Evolutionary conservation across 1,139 yeast genomes (phyloP).

Genomic region (Wickerhamomyces sp.): DNA sequence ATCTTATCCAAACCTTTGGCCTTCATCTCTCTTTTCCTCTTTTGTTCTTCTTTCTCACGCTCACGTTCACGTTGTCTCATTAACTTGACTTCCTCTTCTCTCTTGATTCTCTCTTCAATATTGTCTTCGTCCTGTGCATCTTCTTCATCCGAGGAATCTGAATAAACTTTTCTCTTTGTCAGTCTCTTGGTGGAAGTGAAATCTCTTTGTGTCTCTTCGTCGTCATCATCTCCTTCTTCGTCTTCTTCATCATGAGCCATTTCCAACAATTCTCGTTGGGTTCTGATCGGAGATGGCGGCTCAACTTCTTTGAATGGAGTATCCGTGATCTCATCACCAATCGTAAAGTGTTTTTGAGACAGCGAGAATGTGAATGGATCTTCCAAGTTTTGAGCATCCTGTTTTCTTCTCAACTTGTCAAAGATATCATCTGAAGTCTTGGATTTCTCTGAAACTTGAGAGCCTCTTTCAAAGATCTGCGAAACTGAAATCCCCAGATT

Average conservation of each 20-base stretch:
- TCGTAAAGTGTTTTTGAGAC: neutral
- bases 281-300: constrained; percentile 6
- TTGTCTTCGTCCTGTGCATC: constrained; percentile 15
- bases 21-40: constrained; percentile 33
- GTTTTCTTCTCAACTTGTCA: constrained; percentile 11
- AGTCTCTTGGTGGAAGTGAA: constrained; percentile 4
- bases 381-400: constrained; percentile 8
- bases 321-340: constrained; percentile 3
- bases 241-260: constrained; percentile 3
- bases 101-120: constrained; percentile 13
- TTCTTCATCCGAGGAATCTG: constrained; percentile 5
- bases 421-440: constrained; percentile 12
- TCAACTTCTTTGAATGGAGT: constrained; percentile 11
- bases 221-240: constrained; percentile 13
- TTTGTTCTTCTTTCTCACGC: constrained; percentile 37
- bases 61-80: constrained; percentile 20
- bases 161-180: neutral
- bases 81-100: constrained; percentile 18
- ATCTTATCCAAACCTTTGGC: constrained; percentile 27
- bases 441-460: constrained; percentile 7
- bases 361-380: neutral
- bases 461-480: constrained; percentile 17
- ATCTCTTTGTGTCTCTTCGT: constrained; percentile 5
- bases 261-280: constrained; percentile 2
- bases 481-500: constrained; percentile 14